Evolutionary conservation across 257 asterid species (phyloP), one percentile per base, ranked within the genome.

Genomic region (Solanum corneliomulleri): DNA sequence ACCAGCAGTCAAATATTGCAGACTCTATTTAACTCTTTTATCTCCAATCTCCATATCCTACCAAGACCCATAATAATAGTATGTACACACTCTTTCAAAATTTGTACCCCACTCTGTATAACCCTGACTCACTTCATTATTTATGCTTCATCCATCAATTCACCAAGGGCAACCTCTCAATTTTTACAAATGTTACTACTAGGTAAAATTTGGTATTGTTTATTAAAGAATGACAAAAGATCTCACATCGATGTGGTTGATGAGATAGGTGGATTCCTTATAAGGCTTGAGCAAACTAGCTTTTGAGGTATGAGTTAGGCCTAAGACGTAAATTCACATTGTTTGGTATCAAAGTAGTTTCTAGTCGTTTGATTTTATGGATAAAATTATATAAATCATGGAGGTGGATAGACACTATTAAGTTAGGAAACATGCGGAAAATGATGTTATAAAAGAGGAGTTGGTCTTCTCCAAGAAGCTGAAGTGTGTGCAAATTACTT

Each of bases 1-100:
- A 80, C 85, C 62, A 82, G 49, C 80, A 27, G 91, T 89, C 89
- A 86, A 86, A 80, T 37, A 44, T 76, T 66, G 87, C 27, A 52
- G 60, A 49, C 80, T 49, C 49, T 76, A 56, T 11, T 80, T 80
- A 66, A 18, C 60, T 45, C 69, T n/a, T n/a, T n/a, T 49, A 64
- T 78, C 41, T 45, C 52, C 52, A 11, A 49, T 49, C 60, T 47
- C 20, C 44, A 75, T 41, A 25, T 39, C 18, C 33, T 39, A 37
- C 31, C 82, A 39, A 75, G 58, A 41, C 49, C 58, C 23, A 47
- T 58, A 18, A 62, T 47, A 52, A 23, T 52, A 29, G 18, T 41
- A 80, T 37, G 42, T 47, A 42, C 21, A 37, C 8, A 37, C 16
- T 78, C 84, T 44, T 77, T 77, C 62, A 37, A n/a, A 23, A 39